phyloP scores from a whole-genome alignment of 441 rosid genomes.

The Flueggea neowawraea region DNA sequence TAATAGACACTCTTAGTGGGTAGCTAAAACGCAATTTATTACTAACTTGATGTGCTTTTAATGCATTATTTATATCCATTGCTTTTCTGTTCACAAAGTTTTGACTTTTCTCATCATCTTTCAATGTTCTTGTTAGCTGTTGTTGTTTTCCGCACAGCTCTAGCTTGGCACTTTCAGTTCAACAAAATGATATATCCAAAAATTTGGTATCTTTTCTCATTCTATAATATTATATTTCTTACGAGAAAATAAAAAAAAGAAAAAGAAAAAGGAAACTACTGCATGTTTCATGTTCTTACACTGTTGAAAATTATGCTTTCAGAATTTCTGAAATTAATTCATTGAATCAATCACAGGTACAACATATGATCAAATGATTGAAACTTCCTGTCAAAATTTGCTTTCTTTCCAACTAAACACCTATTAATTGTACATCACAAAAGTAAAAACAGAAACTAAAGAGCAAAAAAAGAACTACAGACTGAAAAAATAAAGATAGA shows the following conservation, averaged over 20 bases:
- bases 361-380: constrained; percentile 1
- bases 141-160: too few species aligned
- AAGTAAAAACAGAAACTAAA: background rate
- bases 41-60: background rate
- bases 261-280: too few species aligned
- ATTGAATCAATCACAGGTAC: too few species aligned
- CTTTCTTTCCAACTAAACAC: constrained; percentile 6
- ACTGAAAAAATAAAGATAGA: constrained; percentile 16
- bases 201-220: too few species aligned
- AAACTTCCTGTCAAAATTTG: constrained; percentile 9
- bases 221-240: too few species aligned
- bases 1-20: too few species aligned
- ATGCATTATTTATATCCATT: background rate
- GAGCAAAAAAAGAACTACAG: constrained; percentile 7
- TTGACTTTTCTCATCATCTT: background rate
- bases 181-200: too few species aligned
- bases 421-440: constrained; percentile 20
- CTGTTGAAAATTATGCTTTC: background rate
- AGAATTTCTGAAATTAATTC: background rate
- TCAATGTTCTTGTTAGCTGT: background rate
- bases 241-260: too few species aligned
- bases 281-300: too few species aligned
- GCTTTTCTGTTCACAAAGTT: background rate
- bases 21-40: too few species aligned
- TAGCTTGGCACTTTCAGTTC: too few species aligned